Evolutionary conservation across 768 basidiomycete species (phyloP).

Genomic region (Amanita muscaria): DNA sequence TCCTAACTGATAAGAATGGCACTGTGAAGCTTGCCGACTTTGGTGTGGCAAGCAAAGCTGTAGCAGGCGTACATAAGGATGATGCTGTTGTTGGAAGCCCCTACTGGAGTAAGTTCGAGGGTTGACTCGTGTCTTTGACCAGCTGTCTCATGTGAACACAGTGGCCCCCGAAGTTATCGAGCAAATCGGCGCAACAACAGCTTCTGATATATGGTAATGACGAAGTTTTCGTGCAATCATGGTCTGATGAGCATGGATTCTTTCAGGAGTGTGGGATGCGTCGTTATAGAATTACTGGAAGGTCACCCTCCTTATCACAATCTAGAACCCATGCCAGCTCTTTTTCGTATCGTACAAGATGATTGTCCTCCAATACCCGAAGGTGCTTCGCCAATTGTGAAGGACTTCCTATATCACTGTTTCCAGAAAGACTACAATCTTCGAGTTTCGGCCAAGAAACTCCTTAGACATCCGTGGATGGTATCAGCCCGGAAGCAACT

Average conservation of each 20-base stretch:
- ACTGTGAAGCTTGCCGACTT: constrained; percentile 99
- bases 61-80: constrained; percentile 60
- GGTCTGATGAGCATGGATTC: constrained; percentile 3
- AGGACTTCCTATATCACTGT: constrained; percentile 94
- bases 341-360: constrained; percentile 97
- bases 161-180: constrained; percentile 99
- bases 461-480: constrained; percentile 96
- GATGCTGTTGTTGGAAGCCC: constrained; percentile 95
- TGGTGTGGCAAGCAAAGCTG: constrained; percentile 81
- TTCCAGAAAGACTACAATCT: constrained; percentile 98
- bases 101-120: constrained; percentile 79
- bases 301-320: constrained; percentile 93
- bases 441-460: constrained; percentile 87
- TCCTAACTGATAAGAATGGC: constrained; percentile 97
- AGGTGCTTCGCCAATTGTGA: constrained; percentile 88
- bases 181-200: constrained; percentile 92
- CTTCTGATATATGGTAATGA: constrained; percentile 84
- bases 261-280: constrained; percentile 82
- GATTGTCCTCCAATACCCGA: constrained; percentile 96
- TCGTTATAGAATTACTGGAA: constrained; percentile 92
- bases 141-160: constrained; percentile 19
- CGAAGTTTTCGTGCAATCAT: neutral
- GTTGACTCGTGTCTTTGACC: neutral
- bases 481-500: constrained; percentile 71
- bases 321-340: constrained; percentile 95